Evolutionary conservation across 345 rosid species (phyloP).

Genomic region (Jatropha curcas): DNA sequence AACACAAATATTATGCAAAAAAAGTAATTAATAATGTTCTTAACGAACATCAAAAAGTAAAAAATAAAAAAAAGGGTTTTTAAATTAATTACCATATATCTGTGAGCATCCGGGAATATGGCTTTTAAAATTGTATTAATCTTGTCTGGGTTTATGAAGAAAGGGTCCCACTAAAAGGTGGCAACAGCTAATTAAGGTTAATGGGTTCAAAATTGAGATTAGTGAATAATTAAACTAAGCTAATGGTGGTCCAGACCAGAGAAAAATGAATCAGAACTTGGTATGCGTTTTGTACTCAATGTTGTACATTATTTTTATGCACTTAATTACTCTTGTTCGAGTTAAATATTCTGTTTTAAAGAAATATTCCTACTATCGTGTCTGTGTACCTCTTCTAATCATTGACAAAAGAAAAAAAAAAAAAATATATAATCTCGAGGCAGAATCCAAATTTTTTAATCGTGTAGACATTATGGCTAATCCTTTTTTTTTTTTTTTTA

Average conservation of each 20-base stretch:
- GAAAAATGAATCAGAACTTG: neutral
- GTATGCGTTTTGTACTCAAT: neutral
- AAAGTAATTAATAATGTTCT: too few relatives aligned
- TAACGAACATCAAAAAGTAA: too few relatives aligned
- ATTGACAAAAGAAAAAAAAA: constrained; percentile 27
- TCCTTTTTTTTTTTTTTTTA: too few relatives aligned
- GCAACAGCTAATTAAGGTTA: constrained; percentile 24
- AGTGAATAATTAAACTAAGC: neutral
- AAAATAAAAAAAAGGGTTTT: too few relatives aligned
- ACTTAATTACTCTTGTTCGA: constrained; percentile 18
- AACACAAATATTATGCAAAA: too few relatives aligned
- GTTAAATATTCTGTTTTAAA: constrained; percentile 22
- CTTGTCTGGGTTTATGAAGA: constrained; percentile 15
- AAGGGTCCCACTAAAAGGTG: constrained; percentile 25
- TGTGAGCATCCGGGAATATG: neutral
- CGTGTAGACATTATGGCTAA: constrained; percentile 14
- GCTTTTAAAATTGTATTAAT: neutral
- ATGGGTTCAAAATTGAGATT: neutral
- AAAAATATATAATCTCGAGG: constrained; percentile 6
- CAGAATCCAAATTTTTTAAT: constrained; percentile 17
- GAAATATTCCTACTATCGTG: constrained; percentile 29
- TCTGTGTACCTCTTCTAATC: constrained; percentile 33
- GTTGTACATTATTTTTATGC: neutral
- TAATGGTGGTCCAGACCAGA: constrained; percentile 23
- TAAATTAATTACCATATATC: neutral